Conservation (phyloP, 139 green algal genomes). For the Trebouxia sp. region DNA sequence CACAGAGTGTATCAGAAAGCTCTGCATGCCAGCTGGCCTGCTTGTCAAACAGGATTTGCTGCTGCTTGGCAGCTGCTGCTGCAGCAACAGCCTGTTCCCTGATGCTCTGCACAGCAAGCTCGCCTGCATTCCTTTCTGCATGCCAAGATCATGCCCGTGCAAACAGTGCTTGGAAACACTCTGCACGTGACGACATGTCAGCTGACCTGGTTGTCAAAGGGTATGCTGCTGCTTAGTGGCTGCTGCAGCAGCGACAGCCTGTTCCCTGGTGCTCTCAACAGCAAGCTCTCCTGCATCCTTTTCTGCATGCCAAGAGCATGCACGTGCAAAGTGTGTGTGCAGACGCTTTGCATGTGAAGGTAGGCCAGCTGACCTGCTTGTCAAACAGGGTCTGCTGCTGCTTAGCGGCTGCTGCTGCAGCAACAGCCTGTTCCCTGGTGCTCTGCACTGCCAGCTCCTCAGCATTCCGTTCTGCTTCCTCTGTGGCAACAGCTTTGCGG, state of each 20-base stretch:
- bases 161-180: too few species aligned
- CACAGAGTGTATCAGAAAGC: too few species aligned
- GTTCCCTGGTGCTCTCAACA: too few species aligned
- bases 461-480: slow-evolving; percentile 17
- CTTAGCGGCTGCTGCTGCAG: slow-evolving; percentile 8
- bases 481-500: slow-evolving; percentile 27
- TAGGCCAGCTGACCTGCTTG: not conserved
- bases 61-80: not conserved
- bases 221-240: not conserved
- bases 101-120: not conserved
- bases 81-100: slow-evolving; percentile 3
- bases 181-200: too few species aligned
- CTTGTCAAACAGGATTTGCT: not conserved
- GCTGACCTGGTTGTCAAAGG: too few species aligned
- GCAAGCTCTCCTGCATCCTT: too few species aligned
- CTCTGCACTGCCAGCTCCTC: not conserved
- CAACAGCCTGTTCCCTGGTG: not conserved
- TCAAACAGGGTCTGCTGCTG: not conserved
- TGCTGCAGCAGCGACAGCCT: not conserved
- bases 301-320: too few species aligned
- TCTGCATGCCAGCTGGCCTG: not conserved
- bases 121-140: slow-evolving; percentile 19
- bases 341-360: not conserved
- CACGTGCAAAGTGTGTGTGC: not conserved
- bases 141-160: too few species aligned